Conservation (phyloP, 1,284 basidiomycete genomes). For the Fomitopsis pinicola region DNA sequence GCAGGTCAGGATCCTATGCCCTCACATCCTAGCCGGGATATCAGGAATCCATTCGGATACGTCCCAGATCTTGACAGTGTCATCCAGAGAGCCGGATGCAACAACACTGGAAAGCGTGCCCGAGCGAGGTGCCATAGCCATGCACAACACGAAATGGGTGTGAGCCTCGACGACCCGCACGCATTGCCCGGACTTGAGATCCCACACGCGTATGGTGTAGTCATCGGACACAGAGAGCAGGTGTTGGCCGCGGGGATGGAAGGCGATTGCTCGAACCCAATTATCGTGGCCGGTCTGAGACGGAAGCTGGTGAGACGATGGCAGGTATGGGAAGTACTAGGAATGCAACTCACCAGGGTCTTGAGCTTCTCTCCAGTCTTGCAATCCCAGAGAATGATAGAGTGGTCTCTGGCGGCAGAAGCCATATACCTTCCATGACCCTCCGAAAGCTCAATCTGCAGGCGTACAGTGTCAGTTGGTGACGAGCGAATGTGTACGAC, state of each 20-base stretch:
- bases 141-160: constrained; percentile 60
- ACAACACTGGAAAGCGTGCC: constrained; percentile 53
- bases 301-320: constrained; percentile 33
- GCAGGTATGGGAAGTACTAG: background rate
- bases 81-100: constrained; percentile 61
- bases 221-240: constrained; percentile 73
- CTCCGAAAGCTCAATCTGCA: constrained; percentile 28
- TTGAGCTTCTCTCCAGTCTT: too few relatives aligned
- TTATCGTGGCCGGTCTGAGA: constrained; percentile 40
- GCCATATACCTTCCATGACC: constrained; percentile 42
- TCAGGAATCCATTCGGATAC: background rate
- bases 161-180: constrained; percentile 67
- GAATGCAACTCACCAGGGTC: too few relatives aligned
- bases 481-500: too few relatives aligned
- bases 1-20: background rate
- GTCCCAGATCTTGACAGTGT: constrained; percentile 31
- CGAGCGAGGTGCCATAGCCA: constrained; percentile 28
- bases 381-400: too few relatives aligned
- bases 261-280: constrained; percentile 62
- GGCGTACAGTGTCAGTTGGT: too few relatives aligned
- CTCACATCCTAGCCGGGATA: background rate
- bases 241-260: constrained; percentile 67
- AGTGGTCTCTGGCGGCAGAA: background rate
- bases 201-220: constrained; percentile 73
- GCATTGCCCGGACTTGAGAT: constrained; percentile 60